A percentile compares a stretch with the other conserved stretches of the same genome.
Evolutionary conservation across 192 early-diverging fungal genomes (phyloP).

Genomic region (Coemansia sp.): DNA sequence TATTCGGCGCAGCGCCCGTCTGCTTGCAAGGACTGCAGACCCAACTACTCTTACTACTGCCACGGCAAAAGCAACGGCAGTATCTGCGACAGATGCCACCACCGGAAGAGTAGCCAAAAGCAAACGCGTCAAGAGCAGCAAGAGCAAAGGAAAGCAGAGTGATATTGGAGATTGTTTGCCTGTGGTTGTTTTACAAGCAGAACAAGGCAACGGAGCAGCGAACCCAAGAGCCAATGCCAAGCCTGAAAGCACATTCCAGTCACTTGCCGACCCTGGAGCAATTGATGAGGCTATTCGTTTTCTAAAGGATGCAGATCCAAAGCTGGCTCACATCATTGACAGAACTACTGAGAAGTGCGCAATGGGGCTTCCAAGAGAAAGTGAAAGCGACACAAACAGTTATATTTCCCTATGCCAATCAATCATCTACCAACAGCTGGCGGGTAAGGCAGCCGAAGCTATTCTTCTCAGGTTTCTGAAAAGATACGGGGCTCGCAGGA

Average conservation of each 20-base stretch:
- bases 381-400: constrained; percentile 24
- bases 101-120: constrained; percentile 8
- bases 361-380: constrained; percentile 30
- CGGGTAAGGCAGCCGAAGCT: constrained; percentile 65
- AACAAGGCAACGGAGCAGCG: neutral
- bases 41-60: neutral
- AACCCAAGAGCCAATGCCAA: neutral
- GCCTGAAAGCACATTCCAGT: constrained; percentile 1
- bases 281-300: constrained; percentile 44
- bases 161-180: neutral
- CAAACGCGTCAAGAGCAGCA: constrained; percentile 4
- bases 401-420: constrained; percentile 46
- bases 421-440: constrained; percentile 74
- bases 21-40: constrained; percentile 21
- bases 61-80: neutral
- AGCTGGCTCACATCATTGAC: constrained; percentile 49
- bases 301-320: constrained; percentile 51
- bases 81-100: neutral
- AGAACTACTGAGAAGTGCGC: constrained; percentile 25
- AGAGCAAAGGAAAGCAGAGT: constrained; percentile 2
- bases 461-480: constrained; percentile 61
- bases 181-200: neutral
- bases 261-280: constrained; percentile 14
- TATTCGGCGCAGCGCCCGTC: constrained; percentile 31
- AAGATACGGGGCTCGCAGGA: constrained; percentile 51